Base-by-base conservation (phyloP, 2,329 filamentous ascomycete genomes). In the Atkinsonella hypoxylon region DNA sequence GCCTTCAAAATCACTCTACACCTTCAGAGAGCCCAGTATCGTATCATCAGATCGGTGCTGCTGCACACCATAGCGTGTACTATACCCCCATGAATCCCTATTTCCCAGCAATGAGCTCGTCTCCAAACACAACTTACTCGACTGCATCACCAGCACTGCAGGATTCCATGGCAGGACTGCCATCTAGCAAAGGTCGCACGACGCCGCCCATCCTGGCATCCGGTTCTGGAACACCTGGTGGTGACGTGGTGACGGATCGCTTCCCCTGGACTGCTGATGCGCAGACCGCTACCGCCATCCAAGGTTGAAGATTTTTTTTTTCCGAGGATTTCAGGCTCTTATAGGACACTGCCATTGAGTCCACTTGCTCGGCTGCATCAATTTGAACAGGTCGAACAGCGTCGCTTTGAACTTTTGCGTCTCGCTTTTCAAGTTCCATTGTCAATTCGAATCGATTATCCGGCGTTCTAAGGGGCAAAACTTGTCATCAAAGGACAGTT, bases 281-380 rank as follows among this genome's bases (percentile, higher is more conserved):
- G 61, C 71, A 77, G 63, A 59, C 72, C 50, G 66, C 73, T 43
- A 72, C 75, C 61, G 75, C 75, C 41, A 80, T 71, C 51, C 64
- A 65, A 51, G 67, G 69, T 49, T 71, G 22, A 52, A 22, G 5
- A 3, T n/a, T 17, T 26, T 26, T 26, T 2, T n/a, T 17, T 26
- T 26, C 8, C 4, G 8, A 26, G 7, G 26, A 26, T 7, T 26
- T 26, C 26, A 2, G 26, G 26, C 26, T 26, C 26, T 4, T 26
- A 26, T 26, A 26, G 4, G 26, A 26, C 26, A 26, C 26, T 26
- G 7, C 26, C 4, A 26, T 26, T 26, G 26, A 26, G 26, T 26
- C 26, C 7, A 26, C 1, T 26, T 26, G 26, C 2, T 26, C 2
- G 7, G 26, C 26, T 26, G 26, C 26, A 26, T 8, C 26, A 26